phyloP scores from a whole-genome alignment of 169 alveolate species.

The Plasmodium gallinaceum region DNA sequence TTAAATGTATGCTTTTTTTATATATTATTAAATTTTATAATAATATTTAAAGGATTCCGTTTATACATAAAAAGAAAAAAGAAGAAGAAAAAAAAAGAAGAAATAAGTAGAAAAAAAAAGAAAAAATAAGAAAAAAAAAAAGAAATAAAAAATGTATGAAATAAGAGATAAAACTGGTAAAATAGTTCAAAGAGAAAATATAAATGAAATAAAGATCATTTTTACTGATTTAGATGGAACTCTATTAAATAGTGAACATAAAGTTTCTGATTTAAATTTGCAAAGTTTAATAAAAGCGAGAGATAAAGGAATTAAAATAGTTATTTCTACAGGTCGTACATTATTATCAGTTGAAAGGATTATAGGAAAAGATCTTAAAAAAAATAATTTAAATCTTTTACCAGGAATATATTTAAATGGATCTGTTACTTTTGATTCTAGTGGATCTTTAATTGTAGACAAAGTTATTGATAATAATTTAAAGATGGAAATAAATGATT shows the following conservation, averaged over 20 bases:
- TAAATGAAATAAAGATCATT: constrained; percentile 45
- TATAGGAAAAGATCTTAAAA: constrained; percentile 48
- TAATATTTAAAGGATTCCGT: too few relatives aligned
- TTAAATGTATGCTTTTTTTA: too few relatives aligned
- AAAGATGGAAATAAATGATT: constrained; percentile 51
- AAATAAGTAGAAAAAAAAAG: too few relatives aligned
- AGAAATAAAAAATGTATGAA: constrained; percentile 19
- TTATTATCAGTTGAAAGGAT: constrained; percentile 34
- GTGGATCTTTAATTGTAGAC: constrained; percentile 67
- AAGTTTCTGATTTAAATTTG: constrained; percentile 24
- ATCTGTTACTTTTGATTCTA: constrained; percentile 73
- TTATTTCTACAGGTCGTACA: constrained; percentile 45
- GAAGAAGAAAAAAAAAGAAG: too few relatives aligned
- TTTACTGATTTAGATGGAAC: constrained; percentile 74
- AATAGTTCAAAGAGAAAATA: constrained; percentile 4
- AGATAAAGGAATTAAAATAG: constrained; percentile 53
- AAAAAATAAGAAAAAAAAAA: too few relatives aligned
- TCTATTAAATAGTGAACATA: constrained; percentile 26
- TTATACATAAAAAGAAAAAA: too few relatives aligned
- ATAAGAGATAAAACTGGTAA: constrained; percentile 45
- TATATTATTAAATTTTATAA: too few relatives aligned
- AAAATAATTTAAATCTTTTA: constrained; percentile 25
- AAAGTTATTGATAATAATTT: constrained; percentile 37
- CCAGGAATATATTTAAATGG: constrained; percentile 84
- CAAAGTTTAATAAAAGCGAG: constrained; percentile 47